Conservation (phyloP, 2,329 filamentous ascomycete species). For the Sclerotiophoma versabilis region DNA sequence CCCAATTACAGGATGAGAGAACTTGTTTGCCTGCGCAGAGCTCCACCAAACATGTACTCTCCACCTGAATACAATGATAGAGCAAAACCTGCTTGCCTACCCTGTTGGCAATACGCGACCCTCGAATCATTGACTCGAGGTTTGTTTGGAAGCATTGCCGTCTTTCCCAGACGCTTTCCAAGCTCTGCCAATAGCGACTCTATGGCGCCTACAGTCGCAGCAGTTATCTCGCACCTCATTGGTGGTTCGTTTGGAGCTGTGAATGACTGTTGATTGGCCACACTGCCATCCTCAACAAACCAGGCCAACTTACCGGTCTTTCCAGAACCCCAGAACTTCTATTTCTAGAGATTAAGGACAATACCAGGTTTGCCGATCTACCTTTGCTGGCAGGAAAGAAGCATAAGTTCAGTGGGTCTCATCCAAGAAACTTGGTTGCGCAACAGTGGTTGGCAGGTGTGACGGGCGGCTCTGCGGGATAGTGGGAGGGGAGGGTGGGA, state of each 20-base stretch:
- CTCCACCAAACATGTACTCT: not conserved
- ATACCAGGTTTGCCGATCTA: not conserved
- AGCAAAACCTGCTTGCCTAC: not conserved
- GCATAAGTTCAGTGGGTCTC: conserved; percentile 1
- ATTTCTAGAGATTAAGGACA: conserved; percentile 6
- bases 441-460: conserved; percentile 17
- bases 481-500: conserved; percentile 6
- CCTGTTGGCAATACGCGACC: not conserved
- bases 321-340: not conserved
- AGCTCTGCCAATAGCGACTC: not conserved
- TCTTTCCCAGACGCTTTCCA: conserved; percentile 5
- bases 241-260: not conserved
- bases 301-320: conserved; percentile 8
- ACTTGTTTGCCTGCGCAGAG: not conserved
- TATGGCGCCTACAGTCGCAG: not conserved
- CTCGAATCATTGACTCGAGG: not conserved
- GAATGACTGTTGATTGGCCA: not conserved
- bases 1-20: not conserved
- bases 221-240: not conserved
- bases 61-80: not conserved
- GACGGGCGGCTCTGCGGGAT: conserved; percentile 42
- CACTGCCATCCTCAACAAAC: not conserved
- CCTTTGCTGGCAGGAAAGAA: not conserved
- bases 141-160: not conserved
- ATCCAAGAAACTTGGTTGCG: not conserved